These are phyloP conservation scores for Pleurotus pulmonarius DNA, from an alignment of 768 basidiomycete genomes.

Conservation along the genomic window DNA sequence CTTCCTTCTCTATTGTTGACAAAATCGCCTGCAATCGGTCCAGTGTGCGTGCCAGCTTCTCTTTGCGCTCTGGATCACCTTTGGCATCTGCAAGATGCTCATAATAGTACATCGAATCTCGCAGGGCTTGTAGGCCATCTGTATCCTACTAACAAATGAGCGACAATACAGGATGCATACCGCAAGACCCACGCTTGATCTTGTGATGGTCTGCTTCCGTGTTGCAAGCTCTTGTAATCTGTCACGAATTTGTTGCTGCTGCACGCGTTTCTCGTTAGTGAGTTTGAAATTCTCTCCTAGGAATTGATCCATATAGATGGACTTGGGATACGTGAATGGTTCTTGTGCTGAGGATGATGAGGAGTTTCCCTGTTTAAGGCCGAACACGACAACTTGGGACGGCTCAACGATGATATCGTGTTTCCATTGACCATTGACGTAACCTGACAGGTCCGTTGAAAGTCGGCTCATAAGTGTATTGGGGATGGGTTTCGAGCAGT, in stretches of 20 bases:
- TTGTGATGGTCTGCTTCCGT: slow-evolving; percentile 44
- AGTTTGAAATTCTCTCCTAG: slow-evolving; percentile 52
- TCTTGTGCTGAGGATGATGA: slow-evolving; percentile 25
- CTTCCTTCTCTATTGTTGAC: slow-evolving; percentile 44
- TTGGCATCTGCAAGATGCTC: slow-evolving; percentile 56
- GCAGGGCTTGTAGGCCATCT: slow-evolving; percentile 45
- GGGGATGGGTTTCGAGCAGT: slow-evolving; percentile 30
- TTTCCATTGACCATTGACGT: slow-evolving; percentile 24
- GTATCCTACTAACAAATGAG: not conserved
- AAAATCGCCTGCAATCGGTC: slow-evolving; percentile 52
- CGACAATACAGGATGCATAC: not conserved
- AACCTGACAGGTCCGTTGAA: slow-evolving; percentile 33
- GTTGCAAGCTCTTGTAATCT: slow-evolving; percentile 45
- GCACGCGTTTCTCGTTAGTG: slow-evolving; percentile 30
- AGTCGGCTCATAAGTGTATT: slow-evolving; percentile 62
- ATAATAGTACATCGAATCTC: slow-evolving; percentile 64
- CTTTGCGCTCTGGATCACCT: slow-evolving; percentile 43
- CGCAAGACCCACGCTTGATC: slow-evolving; percentile 47
- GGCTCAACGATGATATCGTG: slow-evolving; percentile 61
- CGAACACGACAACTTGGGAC: slow-evolving; percentile 56
- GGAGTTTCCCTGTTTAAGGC: slow-evolving; percentile 3
- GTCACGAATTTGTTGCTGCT: slow-evolving; percentile 36
- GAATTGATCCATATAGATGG: slow-evolving; percentile 72
- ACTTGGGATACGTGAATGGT: slow-evolving; percentile 58
- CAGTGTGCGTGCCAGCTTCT: slow-evolving; percentile 37